Percentiles rank a stretch among this genome's conserved stretches.
phyloP scores from a whole-genome alignment of 225 moss, liverwort and hornwort species.

The Physcomitrium patens region DNA sequence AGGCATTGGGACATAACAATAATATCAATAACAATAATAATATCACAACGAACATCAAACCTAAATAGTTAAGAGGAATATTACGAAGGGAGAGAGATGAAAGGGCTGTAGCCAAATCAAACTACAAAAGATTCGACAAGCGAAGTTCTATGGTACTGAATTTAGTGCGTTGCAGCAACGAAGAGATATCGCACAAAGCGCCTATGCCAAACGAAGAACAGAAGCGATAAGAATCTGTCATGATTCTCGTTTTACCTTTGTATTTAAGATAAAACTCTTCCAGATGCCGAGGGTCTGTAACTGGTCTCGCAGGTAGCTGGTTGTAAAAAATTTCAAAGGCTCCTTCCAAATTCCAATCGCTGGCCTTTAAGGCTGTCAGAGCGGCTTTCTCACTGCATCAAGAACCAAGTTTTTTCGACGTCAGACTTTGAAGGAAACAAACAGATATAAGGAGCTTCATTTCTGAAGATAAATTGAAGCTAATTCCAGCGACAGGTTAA shows the following conservation, averaged over 20 bases:
- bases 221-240: not conserved
- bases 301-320: constrained; percentile 79
- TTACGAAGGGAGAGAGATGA: not conserved
- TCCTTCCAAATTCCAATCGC: constrained; percentile 94
- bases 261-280: constrained; percentile 84
- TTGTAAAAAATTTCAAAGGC: constrained; percentile 89
- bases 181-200: not conserved
- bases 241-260: constrained; percentile 54
- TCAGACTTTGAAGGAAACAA: not conserved
- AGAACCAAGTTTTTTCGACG: not conserved
- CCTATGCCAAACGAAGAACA: not conserved
- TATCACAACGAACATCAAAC: constrained; percentile 1
- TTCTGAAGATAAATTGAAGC: not conserved
- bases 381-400: constrained; percentile 85
- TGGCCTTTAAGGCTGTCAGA: constrained; percentile 77
- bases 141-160: not conserved
- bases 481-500: not conserved
- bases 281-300: constrained; percentile 80
- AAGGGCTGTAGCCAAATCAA: not conserved
- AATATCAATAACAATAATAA: constrained; percentile 7
- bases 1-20: not conserved
- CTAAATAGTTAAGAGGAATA: not conserved
- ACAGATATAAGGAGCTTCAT: too few species aligned
- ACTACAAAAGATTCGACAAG: not conserved
- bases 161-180: not conserved